Evolutionary conservation across 2,329 filamentous ascomycete genomes (phyloP).

Genomic region (Xylariomycetidae sp.): DNA sequence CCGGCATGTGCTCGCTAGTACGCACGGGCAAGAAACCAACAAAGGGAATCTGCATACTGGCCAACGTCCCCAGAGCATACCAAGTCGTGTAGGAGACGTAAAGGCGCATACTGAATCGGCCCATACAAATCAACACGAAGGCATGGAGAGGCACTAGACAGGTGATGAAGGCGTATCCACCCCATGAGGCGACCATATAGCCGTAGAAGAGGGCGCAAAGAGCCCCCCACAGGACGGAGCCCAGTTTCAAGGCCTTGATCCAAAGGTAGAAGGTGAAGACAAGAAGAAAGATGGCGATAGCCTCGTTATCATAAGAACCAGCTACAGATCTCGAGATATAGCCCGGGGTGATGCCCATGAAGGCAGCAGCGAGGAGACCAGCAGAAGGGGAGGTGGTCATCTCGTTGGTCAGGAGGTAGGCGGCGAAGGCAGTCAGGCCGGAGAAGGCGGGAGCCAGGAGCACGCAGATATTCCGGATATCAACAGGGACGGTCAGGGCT

Average conservation of each 20-base stretch:
- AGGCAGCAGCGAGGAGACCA: slow-evolving; percentile 85
- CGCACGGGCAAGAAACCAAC: slow-evolving; percentile 95
- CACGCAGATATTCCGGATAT: slow-evolving; percentile 98
- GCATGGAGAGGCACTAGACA: slow-evolving; percentile 92
- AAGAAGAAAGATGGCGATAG: slow-evolving; percentile 96
- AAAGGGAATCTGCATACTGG: slow-evolving; percentile 99
- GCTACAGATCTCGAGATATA: slow-evolving; percentile 98
- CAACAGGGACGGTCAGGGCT: slow-evolving; percentile 83
- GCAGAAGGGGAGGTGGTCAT: slow-evolving; percentile 95
- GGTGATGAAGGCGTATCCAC: slow-evolving; percentile 99
- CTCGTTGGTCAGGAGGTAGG: slow-evolving; percentile 94
- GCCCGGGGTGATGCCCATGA: slow-evolving; percentile 96
- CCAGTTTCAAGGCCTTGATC: slow-evolving; percentile 97
- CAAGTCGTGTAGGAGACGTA: slow-evolving; percentile 98
- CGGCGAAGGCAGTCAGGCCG: slow-evolving; percentile 84
- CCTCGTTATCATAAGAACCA: slow-evolving; percentile 98
- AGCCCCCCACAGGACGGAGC: slow-evolving; percentile 94
- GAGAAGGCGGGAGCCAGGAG: slow-evolving; percentile 93
- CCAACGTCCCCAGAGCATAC: slow-evolving; percentile 93
- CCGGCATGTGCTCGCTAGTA: slow-evolving; percentile 98
- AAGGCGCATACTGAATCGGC: slow-evolving; percentile 85
- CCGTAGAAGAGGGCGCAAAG: slow-evolving; percentile 95
- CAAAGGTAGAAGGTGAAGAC: slow-evolving; percentile 98
- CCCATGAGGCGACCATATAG: slow-evolving; percentile 99
- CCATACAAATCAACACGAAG: slow-evolving; percentile 94